These are phyloP conservation scores for Bromus sterilis DNA, from an alignment of 176 grass and related monocot species.

Conservation along the genomic window DNA sequence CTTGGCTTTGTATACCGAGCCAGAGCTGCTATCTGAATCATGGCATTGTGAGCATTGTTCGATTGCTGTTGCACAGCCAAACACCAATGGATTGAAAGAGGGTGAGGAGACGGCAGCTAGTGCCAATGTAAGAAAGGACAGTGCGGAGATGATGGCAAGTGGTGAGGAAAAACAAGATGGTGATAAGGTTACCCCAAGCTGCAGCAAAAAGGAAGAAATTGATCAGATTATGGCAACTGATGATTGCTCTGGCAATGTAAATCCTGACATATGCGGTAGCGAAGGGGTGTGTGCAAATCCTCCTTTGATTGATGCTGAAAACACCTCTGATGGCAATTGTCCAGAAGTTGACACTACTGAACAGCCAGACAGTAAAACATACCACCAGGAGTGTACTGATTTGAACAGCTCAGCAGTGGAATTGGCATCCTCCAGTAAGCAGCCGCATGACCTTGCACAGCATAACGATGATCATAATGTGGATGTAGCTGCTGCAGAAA, in stretches of 20 bases:
- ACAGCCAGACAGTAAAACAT: slow-evolving; percentile 12
- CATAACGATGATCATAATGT: slow-evolving; percentile 28
- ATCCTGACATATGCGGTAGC: slow-evolving; percentile 9
- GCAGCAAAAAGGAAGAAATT: slow-evolving; percentile 36
- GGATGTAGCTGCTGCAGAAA: slow-evolving; percentile 21
- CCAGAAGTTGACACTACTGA: slow-evolving; percentile 16
- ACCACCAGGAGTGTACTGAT: slow-evolving; percentile 5
- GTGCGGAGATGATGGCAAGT: slow-evolving; percentile 30
- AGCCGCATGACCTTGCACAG: slow-evolving; percentile 12
- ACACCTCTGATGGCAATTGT: slow-evolving; percentile 6
- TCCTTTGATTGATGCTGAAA: slow-evolving; percentile 29
- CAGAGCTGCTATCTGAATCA: slow-evolving; percentile 68
- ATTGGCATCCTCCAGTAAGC: slow-evolving; percentile 27
- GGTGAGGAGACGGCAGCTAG: slow-evolving; percentile 1
- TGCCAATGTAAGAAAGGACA: slow-evolving; percentile 31
- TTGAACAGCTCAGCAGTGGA: slow-evolving; percentile 28
- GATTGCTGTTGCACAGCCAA: background rate
- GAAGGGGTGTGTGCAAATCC: slow-evolving; percentile 5
- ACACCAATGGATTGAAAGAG: slow-evolving; percentile 2
- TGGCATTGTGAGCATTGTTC: slow-evolving; percentile 57
- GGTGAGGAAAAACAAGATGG: slow-evolving; percentile 16
- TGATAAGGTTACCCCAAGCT: slow-evolving; percentile 4
- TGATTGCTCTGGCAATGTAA: slow-evolving; percentile 28
- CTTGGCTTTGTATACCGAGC: slow-evolving; percentile 74
- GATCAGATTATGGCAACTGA: slow-evolving; percentile 40